Base-by-base conservation (phyloP, 2,329 filamentous ascomycete species). In the Penicillium aurantiogriseum region DNA sequence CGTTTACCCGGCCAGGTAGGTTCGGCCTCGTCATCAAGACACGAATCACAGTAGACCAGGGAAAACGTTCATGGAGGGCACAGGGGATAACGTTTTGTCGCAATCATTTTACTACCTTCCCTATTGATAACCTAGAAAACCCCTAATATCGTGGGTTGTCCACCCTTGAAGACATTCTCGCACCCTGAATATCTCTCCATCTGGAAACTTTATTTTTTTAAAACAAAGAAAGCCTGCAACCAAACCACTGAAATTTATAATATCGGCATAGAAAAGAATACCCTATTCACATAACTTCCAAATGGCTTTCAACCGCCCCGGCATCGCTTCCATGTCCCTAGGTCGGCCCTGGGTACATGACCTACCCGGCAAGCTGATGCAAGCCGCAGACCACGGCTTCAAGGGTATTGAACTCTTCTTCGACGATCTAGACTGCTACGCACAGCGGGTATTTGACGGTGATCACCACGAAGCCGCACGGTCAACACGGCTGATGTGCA, bases 271-370 rank as follows among this genome's bases (percentile, higher is more conserved):
- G 4, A 36, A 15, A 15, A 45, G 3, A 27, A 36, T 1, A 4
- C 7, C 13, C 1, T 5, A 35, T 42, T 27, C 7, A 9, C 9
- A 39, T n/a, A 27, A 43, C 25, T 39, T 27, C 39, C 59, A 54
- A 54, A 72, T 70, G 67, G 56, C 56, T 35, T 49, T 56, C 56
- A 69, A 69, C 60, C 67, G 64, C 46, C 82, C 88, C 62, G 88
- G 82, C 39, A 92, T 93, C 69, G 86, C 86, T 57, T 89, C 88
- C 61, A 90, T 92, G 81, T 92, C 88, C 48, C 81, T 93, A 1
- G 89, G 90, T 42, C 85, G 88, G 42, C 86, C 85, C 66, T 88
- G 87, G 69, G 85, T 88, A 61, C 90, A 93, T 72, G 78, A 80
- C 29, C 79, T 93, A 23, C 73, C 80, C 1, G 76, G 83, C 68